A percentile compares a stretch with the other conserved stretches of the same genome.
phyloP scores from a whole-genome alignment of 495 filamentous ascomycete genomes.

The Coniosporium apollinis region DNA sequence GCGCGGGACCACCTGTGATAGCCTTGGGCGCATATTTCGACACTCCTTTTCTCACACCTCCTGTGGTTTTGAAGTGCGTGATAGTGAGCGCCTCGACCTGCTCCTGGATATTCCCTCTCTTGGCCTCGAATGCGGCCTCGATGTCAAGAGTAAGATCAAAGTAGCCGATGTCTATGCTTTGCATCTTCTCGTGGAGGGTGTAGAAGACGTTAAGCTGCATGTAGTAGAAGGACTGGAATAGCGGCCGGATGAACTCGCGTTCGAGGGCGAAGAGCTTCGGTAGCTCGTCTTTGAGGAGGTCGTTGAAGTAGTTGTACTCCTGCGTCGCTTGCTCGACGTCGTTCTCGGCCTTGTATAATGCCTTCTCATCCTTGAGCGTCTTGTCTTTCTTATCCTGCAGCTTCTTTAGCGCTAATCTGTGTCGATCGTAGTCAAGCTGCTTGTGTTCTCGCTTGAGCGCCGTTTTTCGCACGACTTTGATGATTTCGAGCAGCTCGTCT shows the following conservation, averaged over 20 bases:
- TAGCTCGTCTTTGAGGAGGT: slow-evolving; percentile 86
- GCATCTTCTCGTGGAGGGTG: slow-evolving; percentile 95
- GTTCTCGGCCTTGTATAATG: slow-evolving; percentile 85
- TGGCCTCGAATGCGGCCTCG: slow-evolving; percentile 74
- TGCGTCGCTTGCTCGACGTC: slow-evolving; percentile 85
- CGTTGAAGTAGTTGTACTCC: slow-evolving; percentile 94
- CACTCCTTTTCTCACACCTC: slow-evolving; percentile 38
- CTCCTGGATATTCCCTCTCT: slow-evolving; percentile 74
- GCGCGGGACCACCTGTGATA: too few species aligned
- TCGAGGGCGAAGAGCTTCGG: slow-evolving; percentile 88
- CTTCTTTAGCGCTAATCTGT: slow-evolving; percentile 70
- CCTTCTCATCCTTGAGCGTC: slow-evolving; percentile 91
- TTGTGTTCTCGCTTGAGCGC: slow-evolving; percentile 89
- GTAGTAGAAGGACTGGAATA: slow-evolving; percentile 99
- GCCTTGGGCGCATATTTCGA: slow-evolving; percentile 26
- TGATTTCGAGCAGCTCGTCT: slow-evolving; percentile 82
- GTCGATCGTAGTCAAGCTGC: slow-evolving; percentile 89
- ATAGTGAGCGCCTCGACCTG: slow-evolving; percentile 66
- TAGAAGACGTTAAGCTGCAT: slow-evolving; percentile 99
- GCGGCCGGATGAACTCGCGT: slow-evolving; percentile 85
- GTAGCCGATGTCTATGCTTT: slow-evolving; percentile 88
- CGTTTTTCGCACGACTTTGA: slow-evolving; percentile 85
- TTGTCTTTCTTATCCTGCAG: slow-evolving; percentile 96
- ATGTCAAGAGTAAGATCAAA: slow-evolving; percentile 84
- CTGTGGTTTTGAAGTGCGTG: slow-evolving; percentile 75